Percentiles rank a stretch among this genome's conserved stretches.
These are phyloP conservation scores for Backusella sp. DNA, from an alignment of 192 early-diverging fungal genomes.

Conservation along the genomic window DNA sequence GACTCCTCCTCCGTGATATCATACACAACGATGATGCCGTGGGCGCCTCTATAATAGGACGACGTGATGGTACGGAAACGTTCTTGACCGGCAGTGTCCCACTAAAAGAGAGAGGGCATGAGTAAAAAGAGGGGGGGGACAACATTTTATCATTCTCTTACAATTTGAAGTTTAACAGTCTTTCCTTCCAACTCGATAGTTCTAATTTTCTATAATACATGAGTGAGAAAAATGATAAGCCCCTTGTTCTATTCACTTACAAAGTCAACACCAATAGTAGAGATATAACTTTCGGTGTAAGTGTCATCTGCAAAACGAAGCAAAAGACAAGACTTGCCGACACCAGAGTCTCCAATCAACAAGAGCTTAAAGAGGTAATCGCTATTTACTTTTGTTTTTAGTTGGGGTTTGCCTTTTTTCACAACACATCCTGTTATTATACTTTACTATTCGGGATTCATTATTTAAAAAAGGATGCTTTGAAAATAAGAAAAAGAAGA, in stretches of 20 bases:
- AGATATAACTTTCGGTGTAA: conserved; percentile 97
- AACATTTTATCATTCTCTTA: conserved; percentile 36
- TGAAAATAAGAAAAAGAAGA: neutral
- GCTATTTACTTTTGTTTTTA: conserved; percentile 44
- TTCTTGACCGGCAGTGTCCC: conserved; percentile 98
- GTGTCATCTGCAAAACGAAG: conserved; percentile 98
- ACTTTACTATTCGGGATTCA: conserved; percentile 22
- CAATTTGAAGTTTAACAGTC: conserved; percentile 95
- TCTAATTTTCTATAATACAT: conserved; percentile 81
- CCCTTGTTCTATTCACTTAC: conserved; percentile 52
- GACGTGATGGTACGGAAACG: conserved; percentile 98
- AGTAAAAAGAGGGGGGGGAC: too few species aligned
- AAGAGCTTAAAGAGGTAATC: conserved; percentile 99
- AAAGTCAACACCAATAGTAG: conserved; percentile 98
- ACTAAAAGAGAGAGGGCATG: conserved; percentile 35
- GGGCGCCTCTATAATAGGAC: conserved; percentile 95
- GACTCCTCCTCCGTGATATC: conserved; percentile 96
- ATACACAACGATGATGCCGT: conserved; percentile 98
- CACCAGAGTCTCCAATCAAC: conserved; percentile 96
- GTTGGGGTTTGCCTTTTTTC: neutral
- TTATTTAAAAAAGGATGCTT: neutral
- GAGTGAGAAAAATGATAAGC: neutral
- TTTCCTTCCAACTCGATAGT: conserved; percentile 98
- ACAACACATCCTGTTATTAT: neutral
- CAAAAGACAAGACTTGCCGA: conserved; percentile 96